Base-by-base conservation (phyloP, 2,329 filamentous ascomycete genomes). In the Mollisia scopiformis region DNA sequence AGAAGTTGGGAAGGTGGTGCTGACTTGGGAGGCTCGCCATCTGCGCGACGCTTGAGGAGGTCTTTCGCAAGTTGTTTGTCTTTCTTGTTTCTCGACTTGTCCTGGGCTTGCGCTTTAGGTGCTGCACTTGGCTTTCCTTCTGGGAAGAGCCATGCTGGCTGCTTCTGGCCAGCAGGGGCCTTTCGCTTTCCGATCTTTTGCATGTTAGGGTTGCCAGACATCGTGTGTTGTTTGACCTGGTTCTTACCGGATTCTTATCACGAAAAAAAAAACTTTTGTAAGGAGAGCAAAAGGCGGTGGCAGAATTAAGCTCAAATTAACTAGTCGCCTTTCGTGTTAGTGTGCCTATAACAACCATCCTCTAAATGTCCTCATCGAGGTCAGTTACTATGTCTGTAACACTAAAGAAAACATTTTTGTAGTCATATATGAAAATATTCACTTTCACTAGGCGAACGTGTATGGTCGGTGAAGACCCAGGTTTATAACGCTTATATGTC, bases 1-100 rank as follows among this genome's bases (percentile, higher is more conserved):
- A 93, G 78, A 35, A 93, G 78, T 74, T 89, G 82, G 28, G 82
- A 75, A 4, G 88, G 82, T 27, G 85, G 80, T 50, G 78, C 73
- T 28, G 74, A 39, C 57, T 70, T 70, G 10, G 66, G 33, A 39
- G 69, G 61, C 33, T 66, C 64, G 8, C 63, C 67, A 55, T 59
- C 65, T 55, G 61, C 66, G 39, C 64, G 62, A n/a, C 67, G 63
- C 46, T 67, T 70, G 43, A 73, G 65, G 27, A 72, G 67, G 52
- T 69, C 66, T 50, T 68, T 63, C 46, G 71, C 70, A 47, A 68
- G 31, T 59, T 71, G 54, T 53, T 72, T 72, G 47, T 72, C 71
- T 51, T 72, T 63, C 37, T 70, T 70, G 43, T 62, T 66, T 19
- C 68, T 68, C 16, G 65, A 58, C 50, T 35, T 52, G 39, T 59